Base-by-base conservation (phyloP, 1,284 basidiomycete species). In the Veloboletus limbatus region DNA sequence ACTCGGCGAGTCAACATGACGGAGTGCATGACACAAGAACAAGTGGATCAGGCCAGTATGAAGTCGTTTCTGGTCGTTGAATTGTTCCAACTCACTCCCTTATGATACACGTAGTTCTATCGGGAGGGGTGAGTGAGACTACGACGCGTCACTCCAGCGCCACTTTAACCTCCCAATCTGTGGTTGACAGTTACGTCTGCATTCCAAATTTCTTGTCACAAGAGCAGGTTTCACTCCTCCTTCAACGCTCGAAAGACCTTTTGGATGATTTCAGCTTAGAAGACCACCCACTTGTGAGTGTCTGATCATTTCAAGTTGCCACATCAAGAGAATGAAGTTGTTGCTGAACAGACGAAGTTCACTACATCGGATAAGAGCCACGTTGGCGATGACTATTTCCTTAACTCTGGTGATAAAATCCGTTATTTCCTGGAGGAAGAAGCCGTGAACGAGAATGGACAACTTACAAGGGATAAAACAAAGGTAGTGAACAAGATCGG, bases 351-450 rank as follows among this genome's bases (percentile, higher is more conserved):
- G 85, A 97, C 93, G 6, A 88, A 83, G 56, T 98, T 99, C 69
- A 88, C 84, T 20, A 95, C 93, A 0, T 78, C 80, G 13, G 82
- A 85, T 51, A 77, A 78, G 45, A 70, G 84, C 43, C 89, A 93
- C 56, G 76, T 92, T 30, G 92, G 93, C 0, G 93, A 98, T 62
- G 82, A 91, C 21, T 98, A 98, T 67, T 99, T 99, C 61, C 72
- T 98, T 45, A 79, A 74, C 11, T 93, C 89, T 2, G 92, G 92
- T 2, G 92, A 97, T 67, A 96, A 97, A 76, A 90, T 94, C 68
- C 80, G 88, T 3, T 94, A 83, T 67, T 96, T 96, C 64, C 71
- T 95, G 31, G 93, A 96, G 60, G 82, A 87, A 57, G 90, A 85
- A 45, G 91, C 91, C 0, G 71, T 92, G 8, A 76, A 79, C 58